Conservation (phyloP, 2,329 filamentous ascomycete species). For the Metarhizium robertsii region DNA sequence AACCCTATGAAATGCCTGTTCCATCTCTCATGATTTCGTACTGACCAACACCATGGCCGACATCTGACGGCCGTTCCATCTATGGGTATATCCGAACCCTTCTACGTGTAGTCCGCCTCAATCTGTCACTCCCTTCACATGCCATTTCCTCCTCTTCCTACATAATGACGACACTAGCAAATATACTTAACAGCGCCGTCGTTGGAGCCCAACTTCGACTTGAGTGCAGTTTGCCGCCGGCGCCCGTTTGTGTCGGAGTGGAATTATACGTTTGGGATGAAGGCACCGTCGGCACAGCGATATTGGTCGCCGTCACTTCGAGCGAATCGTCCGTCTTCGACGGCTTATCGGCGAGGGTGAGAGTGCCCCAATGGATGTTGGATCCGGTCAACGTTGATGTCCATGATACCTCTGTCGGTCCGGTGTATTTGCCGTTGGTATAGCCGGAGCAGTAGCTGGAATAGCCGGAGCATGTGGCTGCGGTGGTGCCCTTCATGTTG, state of each 20-base stretch:
- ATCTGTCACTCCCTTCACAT: not conserved
- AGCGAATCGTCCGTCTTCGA: conserved; percentile 19
- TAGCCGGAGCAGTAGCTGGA: conserved; percentile 33
- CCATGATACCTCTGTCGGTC: conserved; percentile 35
- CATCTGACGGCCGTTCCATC: not conserved
- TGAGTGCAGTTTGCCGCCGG: not conserved
- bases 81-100: not conserved
- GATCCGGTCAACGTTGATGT: conserved; percentile 32
- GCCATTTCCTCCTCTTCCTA: not conserved
- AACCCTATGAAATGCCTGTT: not conserved
- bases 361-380: conserved; percentile 33
- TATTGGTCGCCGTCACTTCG: conserved; percentile 13
- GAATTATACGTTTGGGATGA: conserved; percentile 7
- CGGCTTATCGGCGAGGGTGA: conserved; percentile 32
- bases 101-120: not conserved
- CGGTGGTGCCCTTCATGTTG: conserved; percentile 30
- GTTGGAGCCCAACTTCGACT: not conserved
- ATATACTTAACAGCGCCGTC: not conserved
- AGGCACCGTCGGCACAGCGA: conserved; percentile 7
- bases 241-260: conserved; percentile 3
- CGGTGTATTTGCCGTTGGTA: conserved; percentile 27
- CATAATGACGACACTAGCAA: not conserved
- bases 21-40: not conserved
- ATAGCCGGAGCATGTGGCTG: conserved; percentile 38
- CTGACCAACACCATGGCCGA: not conserved